Evolutionary conservation across 345 rosid species (phyloP).

Genomic region (Barbarea vulgaris): DNA sequence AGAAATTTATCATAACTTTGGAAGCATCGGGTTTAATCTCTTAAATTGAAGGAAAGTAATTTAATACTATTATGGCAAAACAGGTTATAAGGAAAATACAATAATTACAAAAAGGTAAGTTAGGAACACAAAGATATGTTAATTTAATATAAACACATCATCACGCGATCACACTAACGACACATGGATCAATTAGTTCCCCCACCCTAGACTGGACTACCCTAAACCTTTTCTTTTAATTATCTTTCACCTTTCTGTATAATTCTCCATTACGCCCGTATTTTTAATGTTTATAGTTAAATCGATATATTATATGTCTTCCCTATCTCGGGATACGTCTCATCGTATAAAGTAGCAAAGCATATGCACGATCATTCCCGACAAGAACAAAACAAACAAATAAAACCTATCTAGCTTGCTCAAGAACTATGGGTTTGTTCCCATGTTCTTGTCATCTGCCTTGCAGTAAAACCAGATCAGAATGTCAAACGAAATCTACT

Average conservation of each 20-base stretch:
- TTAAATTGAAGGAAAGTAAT: not conserved
- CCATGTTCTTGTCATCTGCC: constrained; percentile 37
- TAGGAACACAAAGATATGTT: constrained; percentile 31
- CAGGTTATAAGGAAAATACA: not conserved
- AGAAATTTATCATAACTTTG: not conserved
- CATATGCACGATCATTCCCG: constrained; percentile 29
- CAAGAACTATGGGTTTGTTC: constrained; percentile 35
- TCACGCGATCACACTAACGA: constrained; percentile 24
- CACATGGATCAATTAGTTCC: constrained; percentile 23
- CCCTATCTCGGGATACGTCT: constrained; percentile 22
- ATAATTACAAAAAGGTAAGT: constrained; percentile 26
- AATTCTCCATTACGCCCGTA: constrained; percentile 2
- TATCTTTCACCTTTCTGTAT: constrained; percentile 18
- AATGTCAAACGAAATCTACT: constrained; percentile 24
- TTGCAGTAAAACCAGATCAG: constrained; percentile 29
- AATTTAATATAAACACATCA: constrained; percentile 24
- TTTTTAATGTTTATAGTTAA: not conserved
- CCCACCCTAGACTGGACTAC: constrained; percentile 30
- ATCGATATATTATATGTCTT: not conserved
- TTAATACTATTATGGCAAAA: not conserved
- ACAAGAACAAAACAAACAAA: constrained; percentile 26
- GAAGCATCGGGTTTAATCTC: constrained; percentile 34
- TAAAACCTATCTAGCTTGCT: not conserved
- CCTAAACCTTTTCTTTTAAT: constrained; percentile 9
- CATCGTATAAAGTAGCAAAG: constrained; percentile 24